These are phyloP conservation scores for Trichoderma asperelloides DNA, from an alignment of 495 filamentous ascomycete species.

Conservation along the genomic window DNA sequence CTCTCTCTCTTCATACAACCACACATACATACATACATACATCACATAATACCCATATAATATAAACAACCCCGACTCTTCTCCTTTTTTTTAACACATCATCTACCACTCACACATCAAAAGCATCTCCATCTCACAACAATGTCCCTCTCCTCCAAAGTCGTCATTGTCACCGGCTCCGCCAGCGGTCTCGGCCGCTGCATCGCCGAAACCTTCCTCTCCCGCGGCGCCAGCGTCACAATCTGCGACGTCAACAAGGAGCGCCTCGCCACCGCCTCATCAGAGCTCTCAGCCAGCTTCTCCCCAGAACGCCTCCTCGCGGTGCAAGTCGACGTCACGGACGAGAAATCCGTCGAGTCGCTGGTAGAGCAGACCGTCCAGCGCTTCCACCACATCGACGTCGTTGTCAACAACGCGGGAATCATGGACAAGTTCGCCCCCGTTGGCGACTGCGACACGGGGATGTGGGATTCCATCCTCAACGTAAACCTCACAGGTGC, in stretches of 20 bases:
- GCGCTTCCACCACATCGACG: constrained; percentile 35
- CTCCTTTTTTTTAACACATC: too few relatives aligned
- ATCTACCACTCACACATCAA: too few relatives aligned
- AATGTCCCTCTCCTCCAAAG: constrained; percentile 22
- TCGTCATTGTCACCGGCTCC: constrained; percentile 35
- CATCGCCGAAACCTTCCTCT: constrained; percentile 29
- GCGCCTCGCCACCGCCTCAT: constrained; percentile 25
- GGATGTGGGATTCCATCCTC: constrained; percentile 49
- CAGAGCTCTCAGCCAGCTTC: constrained; percentile 21
- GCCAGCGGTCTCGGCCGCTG: constrained; percentile 34
- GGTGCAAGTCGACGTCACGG: constrained; percentile 26
- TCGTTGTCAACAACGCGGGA: constrained; percentile 45
- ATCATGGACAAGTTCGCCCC: constrained; percentile 47
- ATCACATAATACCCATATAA: too few relatives aligned
- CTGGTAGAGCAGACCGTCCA: constrained; percentile 26
- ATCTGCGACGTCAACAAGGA: constrained; percentile 37
- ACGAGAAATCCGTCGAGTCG: constrained; percentile 25
- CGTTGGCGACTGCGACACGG: constrained; percentile 39
- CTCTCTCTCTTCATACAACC: too few relatives aligned
- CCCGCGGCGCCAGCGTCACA: constrained; percentile 33
- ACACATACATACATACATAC: too few relatives aligned
- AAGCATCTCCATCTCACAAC: constrained; percentile 12
- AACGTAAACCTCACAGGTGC: constrained; percentile 52
- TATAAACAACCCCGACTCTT: too few relatives aligned
- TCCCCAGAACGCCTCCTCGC: constrained; percentile 20